A percentile compares a stretch with the other conserved stretches of the same genome.
phyloP scores from a whole-genome alignment of 345 rosid genomes.

The Sapria himalayana region DNA sequence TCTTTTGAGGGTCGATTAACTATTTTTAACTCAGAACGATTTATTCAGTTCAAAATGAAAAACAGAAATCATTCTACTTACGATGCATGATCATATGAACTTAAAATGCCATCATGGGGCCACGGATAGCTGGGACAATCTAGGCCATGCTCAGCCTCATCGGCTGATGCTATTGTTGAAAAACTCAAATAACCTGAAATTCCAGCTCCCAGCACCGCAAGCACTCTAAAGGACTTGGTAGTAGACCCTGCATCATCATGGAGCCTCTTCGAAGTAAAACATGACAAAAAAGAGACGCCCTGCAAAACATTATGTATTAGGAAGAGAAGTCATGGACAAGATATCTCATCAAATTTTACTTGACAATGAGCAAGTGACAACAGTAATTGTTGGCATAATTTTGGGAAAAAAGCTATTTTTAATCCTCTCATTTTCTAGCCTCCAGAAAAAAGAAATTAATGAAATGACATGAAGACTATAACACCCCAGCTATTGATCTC shows the following conservation, averaged over 20 bases:
- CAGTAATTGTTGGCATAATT: too few relatives aligned
- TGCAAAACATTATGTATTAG: conserved; percentile 9
- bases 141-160: conserved; percentile 96
- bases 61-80: conserved; percentile 21
- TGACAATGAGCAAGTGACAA: too few relatives aligned
- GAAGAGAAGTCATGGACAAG: too few relatives aligned
- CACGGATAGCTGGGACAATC: conserved; percentile 78
- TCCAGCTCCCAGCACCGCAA: conserved; percentile 78
- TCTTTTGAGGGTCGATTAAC: too few relatives aligned
- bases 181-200: conserved; percentile 65
- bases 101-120: conserved; percentile 95
- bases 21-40: too few relatives aligned
- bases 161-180: conserved; percentile 67
- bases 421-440: too few relatives aligned
- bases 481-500: too few relatives aligned
- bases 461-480: too few relatives aligned
- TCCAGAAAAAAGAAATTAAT: too few relatives aligned
- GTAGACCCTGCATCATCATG: conserved; percentile 37
- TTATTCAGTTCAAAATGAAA: conserved; percentile 6
- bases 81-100: conserved; percentile 99
- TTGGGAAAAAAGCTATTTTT: too few relatives aligned
- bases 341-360: too few relatives aligned
- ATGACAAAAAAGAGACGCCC: conserved; percentile 36
- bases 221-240: conserved; percentile 28
- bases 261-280: conserved; percentile 45